Base-by-base conservation (phyloP, 1,284 basidiomycete genomes). In the Volvariella surrecta region DNA sequence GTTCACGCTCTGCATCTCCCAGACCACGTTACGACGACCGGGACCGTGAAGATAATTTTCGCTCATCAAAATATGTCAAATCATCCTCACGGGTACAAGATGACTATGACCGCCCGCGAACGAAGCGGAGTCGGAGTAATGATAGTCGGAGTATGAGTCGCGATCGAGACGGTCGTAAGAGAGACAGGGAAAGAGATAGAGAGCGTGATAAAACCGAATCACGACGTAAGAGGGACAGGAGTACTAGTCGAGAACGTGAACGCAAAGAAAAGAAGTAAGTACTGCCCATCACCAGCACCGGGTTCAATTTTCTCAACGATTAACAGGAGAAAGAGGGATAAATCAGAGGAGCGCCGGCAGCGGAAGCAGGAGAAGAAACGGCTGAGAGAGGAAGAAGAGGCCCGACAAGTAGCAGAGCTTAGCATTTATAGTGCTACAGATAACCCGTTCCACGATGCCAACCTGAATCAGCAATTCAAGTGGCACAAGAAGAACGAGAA, bases 401-500 rank as follows among this genome's bases (percentile, higher is more conserved):
- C 86, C 17, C 82, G 90, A 32, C 81, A 87, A 55, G 80, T 93
- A 7, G 90, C 91, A 4, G 87, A 90, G 60, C 72, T 94, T 32
- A 90, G 89, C 52, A 82, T 93, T 49, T 98, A 98, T 70, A 93
- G 90, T 53, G 89, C 91, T 32, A 83, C 82, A 4, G 89, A 93
- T 70, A 99, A 99, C 58, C 95, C 95, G 0, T 99, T 99, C 71
- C 89, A 97, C 63, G 95, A 99, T 58, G 82, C 90, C 49, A 97
- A 97, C 60, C 79, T 98, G 20, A 85, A 82, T 17, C 89, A 97
- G 57, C 89, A 92, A 60, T 99, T 99, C 64, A 81, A 86, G 47
- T 99, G 96, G 96, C 89, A 92, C 63, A 99, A 99, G 73, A 99
- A 99, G 69, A 78, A 82, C 30, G 95, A 99, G 60, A 92, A 92